Base-by-base conservation (phyloP, 495 filamentous ascomycete genomes). In the Cercophora newfieldiana region DNA sequence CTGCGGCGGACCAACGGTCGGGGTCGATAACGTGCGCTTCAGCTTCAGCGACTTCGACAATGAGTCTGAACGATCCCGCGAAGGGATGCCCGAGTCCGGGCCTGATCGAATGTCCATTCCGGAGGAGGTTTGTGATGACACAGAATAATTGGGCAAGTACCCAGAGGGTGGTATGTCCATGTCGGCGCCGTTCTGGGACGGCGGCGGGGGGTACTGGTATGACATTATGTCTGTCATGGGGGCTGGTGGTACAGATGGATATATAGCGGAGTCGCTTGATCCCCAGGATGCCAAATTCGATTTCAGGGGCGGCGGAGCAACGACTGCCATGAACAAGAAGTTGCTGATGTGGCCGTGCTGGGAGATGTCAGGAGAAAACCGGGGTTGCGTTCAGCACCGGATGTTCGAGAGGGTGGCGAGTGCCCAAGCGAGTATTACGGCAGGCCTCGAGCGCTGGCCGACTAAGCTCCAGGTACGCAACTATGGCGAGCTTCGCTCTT, bases 1-100 rank as follows among this genome's bases (percentile, higher is more conserved):
- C 66, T 64, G 78, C 70, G 67, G 80, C 77, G 82, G 79, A 66
- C 88, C 86, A 67, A 88, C 85, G 78, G 84, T 89, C 69, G 89
- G 86, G 68, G 86, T 90, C 69, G 90, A 89, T 67, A 85, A 78
- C 65, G 88, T 86, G 68, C 84, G 82, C 77, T 88, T 87, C 68
- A 91, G 67, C 75, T 80, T 82, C 67, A 73, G 69, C 66, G 75
- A 72, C 64, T 77, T 71, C 49, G 76, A 76, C 47, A 75, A 68
- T 30, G 75, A 74, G 59, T 74, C 75, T 49, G 74, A 75, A 67
- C 77, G 78, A 58, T 77, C 73, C 58, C 72, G 69, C n/a, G 64
- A 62, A 8, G 71, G 59, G n/a, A 70, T 65, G 55, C 65, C 68
- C 66, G 80, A 64, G 65, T 78, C 72, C 48, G 70, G 76, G 59